These are phyloP conservation scores for Leccinum boreale DNA, from an alignment of 768 basidiomycete species.

Conservation along the genomic window DNA sequence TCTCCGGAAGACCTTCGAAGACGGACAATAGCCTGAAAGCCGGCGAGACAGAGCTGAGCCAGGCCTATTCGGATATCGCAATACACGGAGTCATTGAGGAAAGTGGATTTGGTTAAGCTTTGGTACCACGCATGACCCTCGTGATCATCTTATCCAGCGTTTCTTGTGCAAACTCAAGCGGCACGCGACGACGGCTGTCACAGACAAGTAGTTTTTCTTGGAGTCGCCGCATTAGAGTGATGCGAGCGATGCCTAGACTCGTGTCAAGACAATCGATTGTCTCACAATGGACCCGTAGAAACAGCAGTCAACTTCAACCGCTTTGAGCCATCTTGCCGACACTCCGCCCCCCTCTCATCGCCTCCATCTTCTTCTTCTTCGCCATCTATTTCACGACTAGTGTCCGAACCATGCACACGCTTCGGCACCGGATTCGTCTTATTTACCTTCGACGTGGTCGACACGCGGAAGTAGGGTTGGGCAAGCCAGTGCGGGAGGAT, in stretches of 20 bases:
- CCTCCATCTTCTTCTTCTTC: neutral
- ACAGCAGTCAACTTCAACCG: constrained; percentile 5
- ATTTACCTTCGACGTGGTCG: neutral
- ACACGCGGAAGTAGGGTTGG: constrained; percentile 59
- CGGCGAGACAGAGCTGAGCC: no score
- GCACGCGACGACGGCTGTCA: neutral
- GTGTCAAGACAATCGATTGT: neutral
- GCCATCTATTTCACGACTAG: neutral
- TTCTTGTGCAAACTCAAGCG: neutral
- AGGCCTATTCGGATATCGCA: no score
- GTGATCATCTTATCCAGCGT: neutral
- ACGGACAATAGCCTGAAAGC: no score
- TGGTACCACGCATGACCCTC: neutral
- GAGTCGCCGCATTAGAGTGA: neutral
- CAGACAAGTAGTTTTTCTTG: neutral
- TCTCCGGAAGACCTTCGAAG: no score
- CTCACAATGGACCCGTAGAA: neutral
- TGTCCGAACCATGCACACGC: neutral
- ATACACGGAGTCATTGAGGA: no score
- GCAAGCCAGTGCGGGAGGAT: constrained; percentile 65
- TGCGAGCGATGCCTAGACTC: neutral
- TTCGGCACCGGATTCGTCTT: constrained; percentile 3
- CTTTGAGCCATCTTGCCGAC: constrained; percentile 6
- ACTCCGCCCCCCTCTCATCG: neutral
- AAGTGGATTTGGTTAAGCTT: neutral